These are phyloP conservation scores for Dryadomyces quercus-mongolicae DNA, from an alignment of 2,329 filamentous ascomycete species.

Conservation along the genomic window DNA sequence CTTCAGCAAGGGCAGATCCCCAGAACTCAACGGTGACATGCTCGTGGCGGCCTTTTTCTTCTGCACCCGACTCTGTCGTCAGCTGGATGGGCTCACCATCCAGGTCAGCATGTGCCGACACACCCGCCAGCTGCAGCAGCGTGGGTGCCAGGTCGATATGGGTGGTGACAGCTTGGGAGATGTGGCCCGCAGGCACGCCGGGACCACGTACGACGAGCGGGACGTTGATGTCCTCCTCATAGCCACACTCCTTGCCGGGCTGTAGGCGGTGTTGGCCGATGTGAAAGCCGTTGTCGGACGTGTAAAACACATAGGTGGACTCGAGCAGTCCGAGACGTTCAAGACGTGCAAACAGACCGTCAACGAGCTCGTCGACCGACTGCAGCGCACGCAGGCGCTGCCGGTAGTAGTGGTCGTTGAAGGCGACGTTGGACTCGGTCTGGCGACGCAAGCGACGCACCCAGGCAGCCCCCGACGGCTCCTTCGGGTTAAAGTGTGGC, in stretches of 20 bases:
- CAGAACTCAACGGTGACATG: constrained; percentile 48
- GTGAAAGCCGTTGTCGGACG: constrained; percentile 47
- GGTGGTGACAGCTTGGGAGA: constrained; percentile 34
- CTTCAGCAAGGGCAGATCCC: constrained; percentile 30
- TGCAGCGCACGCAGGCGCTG: constrained; percentile 39
- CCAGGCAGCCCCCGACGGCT: constrained; percentile 34
- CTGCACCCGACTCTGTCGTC: not conserved
- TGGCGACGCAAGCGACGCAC: constrained; percentile 28
- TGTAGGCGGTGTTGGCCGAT: constrained; percentile 45
- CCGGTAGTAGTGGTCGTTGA: constrained; percentile 39
- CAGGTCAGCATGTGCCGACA: constrained; percentile 28
- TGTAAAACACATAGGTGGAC: constrained; percentile 46
- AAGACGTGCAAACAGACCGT: constrained; percentile 30
- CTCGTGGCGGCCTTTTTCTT: constrained; percentile 25
- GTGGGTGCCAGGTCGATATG: constrained; percentile 55
- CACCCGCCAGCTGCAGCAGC: constrained; percentile 30
- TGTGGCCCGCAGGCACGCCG: constrained; percentile 30
- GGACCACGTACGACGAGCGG: constrained; percentile 49
- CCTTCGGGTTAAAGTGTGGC: constrained; percentile 53
- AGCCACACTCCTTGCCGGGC: constrained; percentile 45
- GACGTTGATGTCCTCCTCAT: constrained; percentile 46
- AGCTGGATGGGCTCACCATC: constrained; percentile 41
- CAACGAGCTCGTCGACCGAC: constrained; percentile 42
- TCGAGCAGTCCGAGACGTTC: constrained; percentile 44
- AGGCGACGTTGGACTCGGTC: constrained; percentile 27